These are phyloP conservation scores for Orbilia blumenaviensis DNA, from an alignment of 2,329 filamentous ascomycete genomes.

Conservation along the genomic window DNA sequence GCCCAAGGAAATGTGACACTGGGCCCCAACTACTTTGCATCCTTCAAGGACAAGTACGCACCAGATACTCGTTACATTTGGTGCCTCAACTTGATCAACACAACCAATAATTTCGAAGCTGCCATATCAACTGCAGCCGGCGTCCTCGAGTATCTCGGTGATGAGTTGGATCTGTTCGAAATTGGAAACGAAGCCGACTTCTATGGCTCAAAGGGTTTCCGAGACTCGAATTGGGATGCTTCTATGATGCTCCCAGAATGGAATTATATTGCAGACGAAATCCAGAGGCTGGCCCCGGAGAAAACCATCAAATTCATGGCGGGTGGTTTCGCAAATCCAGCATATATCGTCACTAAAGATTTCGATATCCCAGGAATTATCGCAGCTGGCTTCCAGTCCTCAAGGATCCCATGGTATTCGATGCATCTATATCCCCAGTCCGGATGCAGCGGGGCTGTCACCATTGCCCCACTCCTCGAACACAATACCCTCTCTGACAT, in stretches of 20 bases:
- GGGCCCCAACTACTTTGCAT: slow-evolving; percentile 35
- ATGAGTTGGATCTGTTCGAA: slow-evolving; percentile 40
- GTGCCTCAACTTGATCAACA: slow-evolving; percentile 41
- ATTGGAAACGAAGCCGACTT: slow-evolving; percentile 48
- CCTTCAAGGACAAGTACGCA: slow-evolving; percentile 26
- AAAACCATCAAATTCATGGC: slow-evolving; percentile 30
- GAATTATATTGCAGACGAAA: slow-evolving; percentile 43
- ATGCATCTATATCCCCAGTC: slow-evolving; percentile 49
- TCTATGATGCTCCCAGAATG: slow-evolving; percentile 34
- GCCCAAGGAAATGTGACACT: slow-evolving; percentile 35
- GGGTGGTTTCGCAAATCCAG: slow-evolving; percentile 39
- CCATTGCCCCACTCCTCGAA: slow-evolving; percentile 12
- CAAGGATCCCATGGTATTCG: slow-evolving; percentile 33
- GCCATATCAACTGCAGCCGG: slow-evolving; percentile 32
- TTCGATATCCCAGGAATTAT: slow-evolving; percentile 43
- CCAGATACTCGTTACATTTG: slow-evolving; percentile 37
- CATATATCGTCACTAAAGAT: slow-evolving; percentile 13
- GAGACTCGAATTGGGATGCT: slow-evolving; percentile 17
- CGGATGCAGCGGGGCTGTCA: slow-evolving; percentile 18
- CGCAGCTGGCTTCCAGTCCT: slow-evolving; percentile 8
- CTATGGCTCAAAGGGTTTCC: slow-evolving; percentile 37
- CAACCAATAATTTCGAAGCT: slow-evolving; percentile 34
- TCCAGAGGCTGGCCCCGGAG: slow-evolving; percentile 6
- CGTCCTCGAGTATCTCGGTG: slow-evolving; percentile 26
- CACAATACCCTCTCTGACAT: slow-evolving; percentile 21